Percentiles rank a stretch among this genome's conserved stretches.
Conservation (phyloP, 345 rosid genomes). For the Lagerstroemia speciosa region DNA sequence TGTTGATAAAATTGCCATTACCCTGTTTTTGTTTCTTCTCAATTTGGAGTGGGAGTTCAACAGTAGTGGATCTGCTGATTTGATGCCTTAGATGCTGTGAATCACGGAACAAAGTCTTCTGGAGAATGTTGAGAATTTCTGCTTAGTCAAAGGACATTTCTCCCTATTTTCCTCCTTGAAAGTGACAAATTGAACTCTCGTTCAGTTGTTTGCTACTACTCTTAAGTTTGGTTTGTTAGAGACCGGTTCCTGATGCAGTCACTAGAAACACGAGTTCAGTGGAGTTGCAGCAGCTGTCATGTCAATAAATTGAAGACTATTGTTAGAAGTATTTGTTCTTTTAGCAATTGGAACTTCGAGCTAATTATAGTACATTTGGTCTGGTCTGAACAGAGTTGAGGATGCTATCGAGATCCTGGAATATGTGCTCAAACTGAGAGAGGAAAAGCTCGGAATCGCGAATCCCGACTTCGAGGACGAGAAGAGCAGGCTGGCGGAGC, state of each 20-base stretch:
- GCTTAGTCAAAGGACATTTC: background rate
- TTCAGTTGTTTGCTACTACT: background rate
- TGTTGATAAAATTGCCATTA: background rate
- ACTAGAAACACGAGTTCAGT: too few species aligned
- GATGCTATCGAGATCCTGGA: constrained; percentile 96
- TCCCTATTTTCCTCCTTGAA: background rate
- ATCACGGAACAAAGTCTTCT: background rate
- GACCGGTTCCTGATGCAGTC: background rate
- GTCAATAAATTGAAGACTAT: background rate
- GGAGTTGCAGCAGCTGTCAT: background rate
- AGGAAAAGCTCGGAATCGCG: constrained; percentile 93
- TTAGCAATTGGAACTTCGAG: background rate
- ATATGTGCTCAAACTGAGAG: constrained; percentile 80
- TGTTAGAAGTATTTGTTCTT: background rate
- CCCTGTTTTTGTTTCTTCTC: background rate
- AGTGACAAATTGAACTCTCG: background rate
- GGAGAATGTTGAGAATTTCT: background rate
- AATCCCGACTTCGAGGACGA: constrained; percentile 98
- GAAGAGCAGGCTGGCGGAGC: constrained; percentile 85
- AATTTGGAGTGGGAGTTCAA: background rate
- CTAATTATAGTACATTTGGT: background rate
- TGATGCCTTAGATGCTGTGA: background rate
- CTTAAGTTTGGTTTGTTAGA: background rate
- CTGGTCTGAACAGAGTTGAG: constrained; percentile 51
- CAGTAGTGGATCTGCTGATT: background rate